Conservation (phyloP, 768 basidiomycete genomes). For the Suillus subluteus region DNA sequence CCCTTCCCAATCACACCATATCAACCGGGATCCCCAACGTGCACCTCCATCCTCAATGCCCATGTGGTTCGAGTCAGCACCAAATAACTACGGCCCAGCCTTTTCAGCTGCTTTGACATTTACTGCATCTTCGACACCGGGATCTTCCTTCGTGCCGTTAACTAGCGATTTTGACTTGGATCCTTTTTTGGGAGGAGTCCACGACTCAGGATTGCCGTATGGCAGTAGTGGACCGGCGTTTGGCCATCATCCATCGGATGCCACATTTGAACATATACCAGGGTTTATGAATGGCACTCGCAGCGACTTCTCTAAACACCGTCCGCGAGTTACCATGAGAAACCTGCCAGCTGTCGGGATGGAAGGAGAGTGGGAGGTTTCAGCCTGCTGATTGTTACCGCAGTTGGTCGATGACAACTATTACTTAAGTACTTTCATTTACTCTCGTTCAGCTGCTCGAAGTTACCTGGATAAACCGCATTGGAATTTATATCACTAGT, state of each 20-base stretch:
- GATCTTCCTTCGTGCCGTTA: slow-evolving; percentile 37
- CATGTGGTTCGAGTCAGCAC: slow-evolving; percentile 29
- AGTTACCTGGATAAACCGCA: background rate
- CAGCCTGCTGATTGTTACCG: slow-evolving; percentile 51
- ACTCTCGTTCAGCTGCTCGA: background rate
- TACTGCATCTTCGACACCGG: slow-evolving; percentile 40
- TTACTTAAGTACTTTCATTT: background rate
- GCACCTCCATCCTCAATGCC: slow-evolving; percentile 21
- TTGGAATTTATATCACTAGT: slow-evolving; percentile 9
- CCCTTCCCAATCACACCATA: slow-evolving; percentile 47
- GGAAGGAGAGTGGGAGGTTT: slow-evolving; percentile 81
- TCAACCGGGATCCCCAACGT: slow-evolving; percentile 18
- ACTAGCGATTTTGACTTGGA: slow-evolving; percentile 5
- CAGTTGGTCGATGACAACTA: background rate
- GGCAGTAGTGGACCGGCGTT: slow-evolving; percentile 32
- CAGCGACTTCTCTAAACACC: slow-evolving; percentile 39
- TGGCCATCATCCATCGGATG: slow-evolving; percentile 29
- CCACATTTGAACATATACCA: slow-evolving; percentile 34
- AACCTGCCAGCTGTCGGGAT: slow-evolving; percentile 62
- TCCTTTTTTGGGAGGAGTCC: slow-evolving; percentile 21
- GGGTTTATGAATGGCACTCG: slow-evolving; percentile 28
- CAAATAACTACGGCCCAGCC: slow-evolving; percentile 10
- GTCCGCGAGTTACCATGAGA: slow-evolving; percentile 70
- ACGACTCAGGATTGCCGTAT: slow-evolving; percentile 25
- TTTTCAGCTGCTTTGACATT: slow-evolving; percentile 26